Base-by-base conservation (phyloP, 1,284 basidiomycete species). In the Leccinum olivaceoglutinosum region DNA sequence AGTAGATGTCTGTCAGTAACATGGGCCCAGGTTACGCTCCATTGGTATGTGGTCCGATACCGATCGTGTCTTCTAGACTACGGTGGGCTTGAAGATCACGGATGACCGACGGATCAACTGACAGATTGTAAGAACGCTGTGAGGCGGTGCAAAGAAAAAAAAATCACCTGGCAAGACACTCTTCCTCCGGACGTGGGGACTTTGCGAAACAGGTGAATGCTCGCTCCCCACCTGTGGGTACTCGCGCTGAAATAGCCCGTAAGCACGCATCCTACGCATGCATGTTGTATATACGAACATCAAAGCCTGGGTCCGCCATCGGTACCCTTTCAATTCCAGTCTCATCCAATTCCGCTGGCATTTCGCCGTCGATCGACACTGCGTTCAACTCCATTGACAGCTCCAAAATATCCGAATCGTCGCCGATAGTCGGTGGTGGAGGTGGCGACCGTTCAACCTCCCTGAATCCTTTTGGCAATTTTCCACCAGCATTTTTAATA, bases 311-410 rank as follows among this genome's bases (percentile, higher is more conserved):
- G 77, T 95, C 93, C 56, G 93, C 93, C 82, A 90, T 89, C 29
- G 93, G 93, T 39, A 95, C 91, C 64, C 90, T 80, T 74, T 95
- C 93, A 63, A 94, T 88, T 32, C 90, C 91, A 66, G 84, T 86
- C 70, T 93, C 88, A 71, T 94, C 92, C 67, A 94, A 75, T 63
- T 92, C 92, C 70, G 81, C 83, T 57, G 83, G 81, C 39, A 87
- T 81, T 71, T 91, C 90, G 32, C 74, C 74, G 67, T 95, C 93
- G 66, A 95, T 89, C 6, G 90, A 90, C 62, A 90, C 89, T 7
- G 90, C 90, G 68, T 87, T 92, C 69, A 96, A 79, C 74, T 96
- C 94, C 76, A 96, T 88, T 8, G 92, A 90, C 62, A 95, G 79
- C 72, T 95, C 92, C 70, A 92, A 77, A 69, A 95, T 88, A 70